phyloP scores from a whole-genome alignment of 805 yeast species.

The Kluyveromyces starmeri region DNA sequence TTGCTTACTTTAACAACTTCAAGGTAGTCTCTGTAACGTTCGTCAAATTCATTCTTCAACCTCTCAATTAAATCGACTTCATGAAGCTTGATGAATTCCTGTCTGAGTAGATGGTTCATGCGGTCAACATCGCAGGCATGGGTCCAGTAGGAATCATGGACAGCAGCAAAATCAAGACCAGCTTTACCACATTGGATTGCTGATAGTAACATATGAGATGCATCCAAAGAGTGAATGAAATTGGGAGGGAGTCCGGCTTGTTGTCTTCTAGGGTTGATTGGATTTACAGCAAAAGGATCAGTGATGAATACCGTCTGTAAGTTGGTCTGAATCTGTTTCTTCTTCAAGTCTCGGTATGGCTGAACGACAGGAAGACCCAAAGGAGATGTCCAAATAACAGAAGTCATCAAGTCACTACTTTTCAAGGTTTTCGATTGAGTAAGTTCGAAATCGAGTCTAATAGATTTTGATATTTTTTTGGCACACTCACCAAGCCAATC shows the following conservation, averaged over 20 bases:
- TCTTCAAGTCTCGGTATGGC: constrained; percentile 72
- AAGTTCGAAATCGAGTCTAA: constrained; percentile 55
- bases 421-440: constrained; percentile 34
- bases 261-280: constrained; percentile 84
- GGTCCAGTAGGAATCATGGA: constrained; percentile 97
- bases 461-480: constrained; percentile 64
- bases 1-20: constrained; percentile 49
- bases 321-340: constrained; percentile 65
- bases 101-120: constrained; percentile 65
- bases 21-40: constrained; percentile 65
- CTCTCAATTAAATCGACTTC: constrained; percentile 60
- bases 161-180: constrained; percentile 78
- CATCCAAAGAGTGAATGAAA: constrained; percentile 89
- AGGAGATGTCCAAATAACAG: constrained; percentile 98
- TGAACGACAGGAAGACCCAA: constrained; percentile 93
- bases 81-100: constrained; percentile 73
- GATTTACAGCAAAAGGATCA: constrained; percentile 79
- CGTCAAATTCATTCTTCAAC: constrained; percentile 69
- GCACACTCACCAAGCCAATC: constrained; percentile 94
- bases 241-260: constrained; percentile 93
- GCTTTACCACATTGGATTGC: constrained; percentile 65
- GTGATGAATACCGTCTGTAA: constrained; percentile 78
- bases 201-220: constrained; percentile 90
- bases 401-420: constrained; percentile 61
- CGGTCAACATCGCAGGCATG: constrained; percentile 76